Percentiles rank a stretch among this genome's conserved stretches.
phyloP scores from a whole-genome alignment of 139 green algal species.

The Closterium sp. region DNA sequence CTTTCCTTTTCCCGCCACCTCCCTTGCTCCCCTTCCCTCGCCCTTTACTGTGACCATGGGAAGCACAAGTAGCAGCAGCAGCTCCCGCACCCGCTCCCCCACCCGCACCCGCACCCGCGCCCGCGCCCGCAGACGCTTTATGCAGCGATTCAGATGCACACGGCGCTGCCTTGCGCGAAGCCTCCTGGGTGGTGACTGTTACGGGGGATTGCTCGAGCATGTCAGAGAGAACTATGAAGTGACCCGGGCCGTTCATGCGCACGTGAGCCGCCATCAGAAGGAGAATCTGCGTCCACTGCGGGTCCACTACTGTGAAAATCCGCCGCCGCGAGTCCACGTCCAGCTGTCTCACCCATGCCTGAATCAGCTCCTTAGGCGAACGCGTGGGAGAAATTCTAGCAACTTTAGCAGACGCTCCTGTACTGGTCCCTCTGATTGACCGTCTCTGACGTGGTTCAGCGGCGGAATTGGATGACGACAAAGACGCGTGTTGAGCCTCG shows the following conservation, averaged over 20 bases:
- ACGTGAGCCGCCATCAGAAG: background rate
- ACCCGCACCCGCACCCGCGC: too few relatives aligned
- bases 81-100: too few relatives aligned
- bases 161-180: too few relatives aligned
- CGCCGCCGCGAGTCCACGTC: background rate
- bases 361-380: background rate
- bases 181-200: background rate
- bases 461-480: background rate
- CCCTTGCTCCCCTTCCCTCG: background rate
- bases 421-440: background rate
- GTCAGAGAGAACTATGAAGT: background rate
- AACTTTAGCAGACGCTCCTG: background rate
- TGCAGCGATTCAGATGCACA: too few relatives aligned
- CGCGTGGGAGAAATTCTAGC: background rate
- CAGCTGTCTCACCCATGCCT: background rate
- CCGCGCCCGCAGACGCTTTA: too few relatives aligned
- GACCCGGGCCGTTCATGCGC: background rate
- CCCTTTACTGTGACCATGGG: background rate
- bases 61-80: background rate
- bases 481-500: background rate
- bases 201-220: background rate
- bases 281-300: background rate
- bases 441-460: background rate
- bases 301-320: background rate
- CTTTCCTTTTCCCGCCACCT: background rate